phyloP scores from a whole-genome alignment of 129 eudicot genomes.

The Saussurea involucrata region DNA sequence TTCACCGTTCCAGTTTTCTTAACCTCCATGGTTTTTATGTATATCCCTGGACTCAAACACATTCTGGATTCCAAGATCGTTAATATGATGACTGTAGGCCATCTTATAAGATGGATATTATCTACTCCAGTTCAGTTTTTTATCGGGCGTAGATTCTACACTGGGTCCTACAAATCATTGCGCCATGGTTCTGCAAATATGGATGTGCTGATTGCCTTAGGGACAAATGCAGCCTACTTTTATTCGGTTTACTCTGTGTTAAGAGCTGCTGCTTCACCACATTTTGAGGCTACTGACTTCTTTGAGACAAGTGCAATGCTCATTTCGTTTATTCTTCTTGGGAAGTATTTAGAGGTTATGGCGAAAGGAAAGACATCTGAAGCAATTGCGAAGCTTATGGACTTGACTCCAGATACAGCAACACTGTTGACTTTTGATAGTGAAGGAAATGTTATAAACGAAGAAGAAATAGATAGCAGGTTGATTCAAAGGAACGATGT shows the following conservation, averaged over 20 bases:
- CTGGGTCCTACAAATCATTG: slow-evolving; percentile 68
- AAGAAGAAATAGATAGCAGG: slow-evolving; percentile 82
- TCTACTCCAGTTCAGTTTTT: slow-evolving; percentile 85
- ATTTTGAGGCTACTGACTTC: slow-evolving; percentile 68
- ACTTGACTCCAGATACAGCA: slow-evolving; percentile 84
- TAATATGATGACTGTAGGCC: slow-evolving; percentile 68
- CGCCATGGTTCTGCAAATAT: slow-evolving; percentile 78
- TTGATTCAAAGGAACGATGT: slow-evolving; percentile 81
- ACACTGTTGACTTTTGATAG: slow-evolving; percentile 57
- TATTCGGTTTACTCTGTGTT: slow-evolving; percentile 77
- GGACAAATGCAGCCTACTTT: slow-evolving; percentile 88
- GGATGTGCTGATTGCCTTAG: slow-evolving; percentile 83
- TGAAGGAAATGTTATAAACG: slow-evolving; percentile 62
- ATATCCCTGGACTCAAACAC: slow-evolving; percentile 60
- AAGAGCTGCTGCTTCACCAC: slow-evolving; percentile 69
- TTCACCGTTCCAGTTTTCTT: slow-evolving; percentile 79
- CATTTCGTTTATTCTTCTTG: slow-evolving; percentile 84
- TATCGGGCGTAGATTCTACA: slow-evolving; percentile 71
- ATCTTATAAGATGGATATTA: slow-evolving; percentile 66
- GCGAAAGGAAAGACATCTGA: slow-evolving; percentile 98
- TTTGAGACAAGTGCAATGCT: slow-evolving; percentile 97
- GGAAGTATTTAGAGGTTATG: slow-evolving; percentile 86
- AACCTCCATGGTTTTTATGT: slow-evolving; percentile 86
- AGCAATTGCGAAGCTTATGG: slow-evolving; percentile 94
- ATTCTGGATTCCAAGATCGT: slow-evolving; percentile 49